Conservation (phyloP, 139 green algal species). For the Eudorina sp. region DNA sequence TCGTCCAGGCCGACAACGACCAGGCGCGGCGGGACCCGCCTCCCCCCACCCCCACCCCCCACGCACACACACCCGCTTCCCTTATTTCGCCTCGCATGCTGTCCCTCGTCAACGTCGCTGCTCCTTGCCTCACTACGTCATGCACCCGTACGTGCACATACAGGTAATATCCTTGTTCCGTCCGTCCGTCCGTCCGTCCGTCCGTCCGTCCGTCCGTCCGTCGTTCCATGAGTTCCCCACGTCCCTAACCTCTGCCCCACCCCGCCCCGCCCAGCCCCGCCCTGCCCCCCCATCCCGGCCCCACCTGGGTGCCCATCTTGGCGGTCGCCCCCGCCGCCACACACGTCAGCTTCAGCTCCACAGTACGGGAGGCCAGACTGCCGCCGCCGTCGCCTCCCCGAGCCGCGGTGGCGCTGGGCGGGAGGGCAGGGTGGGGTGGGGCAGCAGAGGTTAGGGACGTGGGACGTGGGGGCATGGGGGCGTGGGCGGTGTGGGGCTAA, state of each 20-base stretch:
- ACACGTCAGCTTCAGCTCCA: conserved; percentile 62
- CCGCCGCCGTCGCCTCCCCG: neutral
- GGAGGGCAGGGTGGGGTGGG: neutral
- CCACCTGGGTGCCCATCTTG: conserved; percentile 63
- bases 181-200: too few relatives aligned
- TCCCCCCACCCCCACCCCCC: neutral
- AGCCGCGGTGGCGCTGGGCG: conserved; percentile 14
- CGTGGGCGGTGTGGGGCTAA: too few relatives aligned
- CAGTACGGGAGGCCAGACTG: conserved; percentile 24
- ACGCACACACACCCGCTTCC: neutral
- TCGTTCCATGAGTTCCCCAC: too few relatives aligned
- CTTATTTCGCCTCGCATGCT: too few relatives aligned
- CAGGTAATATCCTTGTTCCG: too few relatives aligned
- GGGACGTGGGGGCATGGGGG: neutral
- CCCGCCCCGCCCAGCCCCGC: neutral
- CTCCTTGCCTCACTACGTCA: too few relatives aligned
- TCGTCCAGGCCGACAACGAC: too few relatives aligned
- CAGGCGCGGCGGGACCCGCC: neutral
- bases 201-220: too few relatives aligned
- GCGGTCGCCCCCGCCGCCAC: conserved; percentile 54
- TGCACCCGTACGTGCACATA: too few relatives aligned
- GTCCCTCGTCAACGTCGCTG: too few relatives aligned
- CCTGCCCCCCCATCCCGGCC: neutral
- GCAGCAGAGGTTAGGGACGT: neutral
- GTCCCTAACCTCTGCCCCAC: too few relatives aligned